Base-by-base conservation (phyloP, 164 flowering plant genomes). In the Stephania yunnanensis region DNA sequence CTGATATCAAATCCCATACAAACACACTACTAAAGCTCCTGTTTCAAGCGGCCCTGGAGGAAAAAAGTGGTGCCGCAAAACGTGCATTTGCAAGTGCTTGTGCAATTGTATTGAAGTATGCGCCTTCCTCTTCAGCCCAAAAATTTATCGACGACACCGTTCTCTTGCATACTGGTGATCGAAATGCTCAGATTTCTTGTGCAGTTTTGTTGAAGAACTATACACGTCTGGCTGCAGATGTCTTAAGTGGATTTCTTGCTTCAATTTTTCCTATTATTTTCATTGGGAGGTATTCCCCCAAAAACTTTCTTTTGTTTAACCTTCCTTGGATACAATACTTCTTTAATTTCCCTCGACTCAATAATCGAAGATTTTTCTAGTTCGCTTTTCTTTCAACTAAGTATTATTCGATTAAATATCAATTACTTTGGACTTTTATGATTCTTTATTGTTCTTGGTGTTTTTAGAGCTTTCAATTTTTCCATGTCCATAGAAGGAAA, bases 11-110 rank as follows among this genome's bases (percentile, higher is more conserved):
- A 83, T 94, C 98, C 66, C 90, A 83, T 82, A 84, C 97, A 61
- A 82, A 72, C 82, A 84, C 78, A 85, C 81, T 95, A 50, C 73
- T 90, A 78, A 90, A 82, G 83, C 81, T 95, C 69, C 75, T 95
- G 78, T 89, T 95, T 87, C 92, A 90, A 68, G 94, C 86, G 66
- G 94, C 88, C 45, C 81, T 81, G 84, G 97, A 91, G 70, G 99
- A 93, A 77, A 91, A 82, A 86, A 93, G 98, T 83, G 72, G 81
- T 75, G 82, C 90, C 2, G 90, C 91, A 55, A 95, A 93, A 73
- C 93, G 97, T 80, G 96, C 98, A 69, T 95, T 91, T 86, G 92
- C 99, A 68, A 90, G 85, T 87, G 94, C 98, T 73, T 95, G 95
- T 86, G 95, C 90, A 46, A 70, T 84, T 12, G 80, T 88, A 73